phyloP scores from a whole-genome alignment of 2,329 filamentous ascomycete genomes.

The Cercospora sojina region DNA sequence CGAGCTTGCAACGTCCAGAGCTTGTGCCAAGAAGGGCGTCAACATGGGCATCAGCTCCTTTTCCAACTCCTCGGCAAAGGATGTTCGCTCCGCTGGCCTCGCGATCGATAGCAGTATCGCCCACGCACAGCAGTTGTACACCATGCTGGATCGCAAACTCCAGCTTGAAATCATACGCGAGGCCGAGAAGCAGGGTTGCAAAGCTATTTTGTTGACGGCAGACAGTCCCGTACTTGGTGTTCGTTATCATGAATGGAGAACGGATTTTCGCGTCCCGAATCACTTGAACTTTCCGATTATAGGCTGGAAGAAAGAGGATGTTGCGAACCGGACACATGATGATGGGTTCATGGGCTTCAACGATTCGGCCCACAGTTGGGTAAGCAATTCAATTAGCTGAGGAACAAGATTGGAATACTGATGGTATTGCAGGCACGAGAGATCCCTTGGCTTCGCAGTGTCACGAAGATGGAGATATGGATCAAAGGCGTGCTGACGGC shows the following conservation, averaged over 20 bases:
- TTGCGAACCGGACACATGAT: slow-evolving; percentile 34
- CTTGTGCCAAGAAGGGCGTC: slow-evolving; percentile 46
- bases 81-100: slow-evolving; percentile 44
- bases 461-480: slow-evolving; percentile 53
- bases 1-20: slow-evolving; percentile 51
- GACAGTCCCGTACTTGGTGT: slow-evolving; percentile 56
- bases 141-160: slow-evolving; percentile 52
- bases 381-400: background rate
- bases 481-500: slow-evolving; percentile 44
- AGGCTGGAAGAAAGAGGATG: slow-evolving; percentile 28
- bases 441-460: slow-evolving; percentile 50
- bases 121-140: slow-evolving; percentile 57
- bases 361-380: slow-evolving; percentile 35
- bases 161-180: slow-evolving; percentile 42
- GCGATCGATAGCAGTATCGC: slow-evolving; percentile 40
- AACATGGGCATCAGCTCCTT: slow-evolving; percentile 53
- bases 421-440: slow-evolving; percentile 30
- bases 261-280: slow-evolving; percentile 46
- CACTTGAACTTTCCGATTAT: slow-evolving; percentile 29
- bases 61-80: slow-evolving; percentile 48
- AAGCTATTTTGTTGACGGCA: slow-evolving; percentile 56
- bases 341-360: slow-evolving; percentile 33
- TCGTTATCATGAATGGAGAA: slow-evolving; percentile 55
- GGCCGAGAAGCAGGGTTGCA: slow-evolving; percentile 46
- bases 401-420: background rate